Conservation (phyloP, 768 basidiomycete genomes). For the Boletus vinaceobasis region DNA sequence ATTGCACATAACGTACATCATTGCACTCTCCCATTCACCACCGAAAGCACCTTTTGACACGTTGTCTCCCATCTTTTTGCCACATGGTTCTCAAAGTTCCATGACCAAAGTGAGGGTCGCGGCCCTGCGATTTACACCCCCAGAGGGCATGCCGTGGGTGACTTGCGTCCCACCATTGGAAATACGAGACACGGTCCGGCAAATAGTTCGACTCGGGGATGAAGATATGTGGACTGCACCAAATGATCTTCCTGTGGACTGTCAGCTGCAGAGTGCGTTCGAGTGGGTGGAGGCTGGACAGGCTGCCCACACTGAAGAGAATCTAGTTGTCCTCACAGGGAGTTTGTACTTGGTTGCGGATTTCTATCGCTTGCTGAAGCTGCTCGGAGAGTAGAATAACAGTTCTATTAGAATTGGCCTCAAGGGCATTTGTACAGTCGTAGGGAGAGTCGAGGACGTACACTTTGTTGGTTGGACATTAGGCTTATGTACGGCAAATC, state of each 20-base stretch:
- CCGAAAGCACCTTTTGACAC: slow-evolving; percentile 77
- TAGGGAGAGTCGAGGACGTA: background rate
- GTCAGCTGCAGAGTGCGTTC: slow-evolving; percentile 48
- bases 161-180: slow-evolving; percentile 52
- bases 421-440: background rate
- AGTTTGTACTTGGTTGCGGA: slow-evolving; percentile 95
- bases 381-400: slow-evolving; percentile 7
- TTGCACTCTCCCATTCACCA: slow-evolving; percentile 83
- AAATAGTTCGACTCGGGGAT: slow-evolving; percentile 37
- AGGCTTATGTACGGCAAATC: background rate
- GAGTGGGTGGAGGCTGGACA: slow-evolving; percentile 35
- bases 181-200: slow-evolving; percentile 43
- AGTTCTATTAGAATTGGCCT: background rate
- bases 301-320: slow-evolving; percentile 16
- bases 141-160: slow-evolving; percentile 96
- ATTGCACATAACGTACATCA: slow-evolving; percentile 62
- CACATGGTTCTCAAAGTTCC: slow-evolving; percentile 26
- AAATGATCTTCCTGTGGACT: slow-evolving; percentile 29
- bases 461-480: background rate
- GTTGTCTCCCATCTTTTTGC: slow-evolving; percentile 60
- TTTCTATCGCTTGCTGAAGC: slow-evolving; percentile 60
- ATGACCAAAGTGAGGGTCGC: slow-evolving; percentile 46
- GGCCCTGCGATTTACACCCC: slow-evolving; percentile 62
- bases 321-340: slow-evolving; percentile 76
- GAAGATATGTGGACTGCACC: slow-evolving; percentile 45